Base-by-base conservation (phyloP, 495 filamentous ascomycete genomes). In the Aspergillus cristatus region DNA sequence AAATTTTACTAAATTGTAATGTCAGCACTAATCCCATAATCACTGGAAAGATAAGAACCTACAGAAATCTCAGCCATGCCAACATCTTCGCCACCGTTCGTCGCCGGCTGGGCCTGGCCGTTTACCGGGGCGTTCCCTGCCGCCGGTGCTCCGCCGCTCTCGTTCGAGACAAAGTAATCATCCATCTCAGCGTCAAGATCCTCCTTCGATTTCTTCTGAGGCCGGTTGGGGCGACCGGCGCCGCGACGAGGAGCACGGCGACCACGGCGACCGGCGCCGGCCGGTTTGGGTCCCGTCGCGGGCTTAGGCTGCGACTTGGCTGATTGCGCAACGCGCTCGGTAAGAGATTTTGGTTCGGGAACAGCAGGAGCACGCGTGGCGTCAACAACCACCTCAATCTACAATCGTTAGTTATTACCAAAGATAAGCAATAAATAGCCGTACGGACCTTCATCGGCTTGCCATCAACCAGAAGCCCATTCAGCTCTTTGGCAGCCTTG, bases 171-270 rank as follows among this genome's bases (percentile, higher is more conserved):
- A 48, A 90, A 94, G 64, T 94, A 95, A 49, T 96, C 89, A 6
- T 74, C 74, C 89, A 96, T 94, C 50, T 96, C 89, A 6, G 83
- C 84, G 56, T 96, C 89, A 8, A 96, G 71, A 65, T 96, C 86
- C 55, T 94, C 88, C 2, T 78, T 75, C 8, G 85, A 88, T 78
- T 94, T 94, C 38, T 72, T 71, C 78, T 93, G 94, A 5, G 76
- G 76, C 35, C 84, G 84, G 38, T 55, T 57, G 42, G 68, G 57
- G 47, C 63, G 75, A 38, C 75, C 74, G 28, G 38, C 47, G 35
- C 60, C 64, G 41, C 65, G 60, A 47, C 74, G 71, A 33, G 65
- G 54, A 40, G 58, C 62, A 45, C 68, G 65, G 32, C 70, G 72
- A 26, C 70, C 67, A 47, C 67, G 67, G 38, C 65, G 68, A 8